A percentile compares a stretch with the other conserved stretches of the same genome.
Conservation (phyloP, 768 basidiomycete species). For the Russula earlei region DNA sequence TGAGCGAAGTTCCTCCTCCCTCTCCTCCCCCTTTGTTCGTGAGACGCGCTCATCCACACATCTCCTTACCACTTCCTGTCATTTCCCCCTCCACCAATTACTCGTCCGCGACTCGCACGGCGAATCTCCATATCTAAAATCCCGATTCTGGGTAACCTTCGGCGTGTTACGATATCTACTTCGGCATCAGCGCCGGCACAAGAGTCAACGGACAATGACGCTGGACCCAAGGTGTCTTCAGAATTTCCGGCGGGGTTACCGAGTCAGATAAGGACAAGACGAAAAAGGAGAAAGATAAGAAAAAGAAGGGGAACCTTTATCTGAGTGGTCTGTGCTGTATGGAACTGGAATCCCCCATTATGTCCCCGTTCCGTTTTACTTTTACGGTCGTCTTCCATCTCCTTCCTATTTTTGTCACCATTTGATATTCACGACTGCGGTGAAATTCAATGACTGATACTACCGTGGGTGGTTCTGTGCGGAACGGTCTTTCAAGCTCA, state of each 20-base stretch:
- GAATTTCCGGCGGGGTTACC: conserved; percentile 49
- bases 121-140: conserved; percentile 32
- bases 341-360: background rate
- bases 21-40: conserved; percentile 9
- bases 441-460: background rate
- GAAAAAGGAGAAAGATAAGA: conserved; percentile 52
- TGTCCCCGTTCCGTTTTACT: background rate
- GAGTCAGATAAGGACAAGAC: conserved; percentile 38
- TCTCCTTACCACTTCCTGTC: conserved; percentile 32
- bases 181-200: conserved; percentile 9
- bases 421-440: conserved; percentile 10
- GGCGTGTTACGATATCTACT: conserved; percentile 38
- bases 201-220: conserved; percentile 5
- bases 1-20: background rate
- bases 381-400: too few relatives aligned
- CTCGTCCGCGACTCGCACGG: conserved; percentile 31
- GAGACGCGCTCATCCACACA: conserved; percentile 30
- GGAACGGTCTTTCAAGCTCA: background rate
- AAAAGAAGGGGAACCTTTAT: conserved; percentile 47
- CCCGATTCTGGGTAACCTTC: conserved; percentile 41
- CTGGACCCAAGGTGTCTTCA: conserved; percentile 6
- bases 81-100: conserved; percentile 26
- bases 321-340: conserved; percentile 15
- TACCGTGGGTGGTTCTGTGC: background rate
- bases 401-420: background rate